Conservation (phyloP, 495 filamentous ascomycete genomes). For the Podospora tetraspora region DNA sequence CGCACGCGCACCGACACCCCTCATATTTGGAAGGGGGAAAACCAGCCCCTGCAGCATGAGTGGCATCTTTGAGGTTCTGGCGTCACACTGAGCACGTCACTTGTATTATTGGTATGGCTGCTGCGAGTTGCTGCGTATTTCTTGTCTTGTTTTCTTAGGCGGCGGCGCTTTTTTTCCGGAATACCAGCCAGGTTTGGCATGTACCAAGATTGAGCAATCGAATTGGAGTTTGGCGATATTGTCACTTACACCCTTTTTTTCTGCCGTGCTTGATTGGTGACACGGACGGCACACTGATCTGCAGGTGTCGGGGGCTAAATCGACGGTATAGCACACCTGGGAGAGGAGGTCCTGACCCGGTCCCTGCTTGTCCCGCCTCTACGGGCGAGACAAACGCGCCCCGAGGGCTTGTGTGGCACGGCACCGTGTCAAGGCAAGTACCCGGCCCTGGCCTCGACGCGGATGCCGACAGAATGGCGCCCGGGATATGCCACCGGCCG, state of each 20-base stretch:
- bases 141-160: not conserved
- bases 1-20: constrained; percentile 13
- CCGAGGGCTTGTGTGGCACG: not conserved
- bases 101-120: not conserved
- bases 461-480: not conserved
- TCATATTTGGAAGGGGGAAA: constrained; percentile 16
- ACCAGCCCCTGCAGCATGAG: constrained; percentile 27
- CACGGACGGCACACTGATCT: not conserved
- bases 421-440: not conserved
- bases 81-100: constrained; percentile 18
- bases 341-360: not conserved
- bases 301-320: not conserved
- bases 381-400: not conserved
- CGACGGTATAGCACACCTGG: not conserved
- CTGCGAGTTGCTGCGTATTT: not conserved
- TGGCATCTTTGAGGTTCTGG: constrained; percentile 35
- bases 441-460: not conserved
- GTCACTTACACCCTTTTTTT: not conserved
- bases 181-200: constrained; percentile 11
- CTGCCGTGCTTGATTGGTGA: not conserved
- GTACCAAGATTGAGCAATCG: constrained; percentile 14
- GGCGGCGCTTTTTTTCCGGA: constrained; percentile 4
- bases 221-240: constrained; percentile 6
- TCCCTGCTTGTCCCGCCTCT: not conserved
- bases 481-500: not conserved